Base-by-base conservation (phyloP, 768 basidiomycete species). In the Ramaria sp. region DNA sequence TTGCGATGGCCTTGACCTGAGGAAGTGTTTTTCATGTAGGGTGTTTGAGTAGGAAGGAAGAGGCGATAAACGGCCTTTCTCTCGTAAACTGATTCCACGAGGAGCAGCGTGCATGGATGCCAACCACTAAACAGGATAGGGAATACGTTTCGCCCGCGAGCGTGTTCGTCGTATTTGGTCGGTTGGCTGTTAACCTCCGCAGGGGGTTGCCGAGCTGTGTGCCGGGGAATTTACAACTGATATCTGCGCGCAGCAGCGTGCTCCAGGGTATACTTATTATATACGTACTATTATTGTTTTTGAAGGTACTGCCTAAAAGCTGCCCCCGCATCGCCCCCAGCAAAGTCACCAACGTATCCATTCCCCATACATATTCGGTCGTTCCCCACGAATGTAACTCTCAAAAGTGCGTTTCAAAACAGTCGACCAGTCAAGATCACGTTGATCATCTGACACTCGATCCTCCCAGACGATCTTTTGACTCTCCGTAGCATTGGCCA, bases 361-460 rank as follows among this genome's bases (percentile, higher is more conserved):
- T 72, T 97, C 93, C 24, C 93, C 94, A 65, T 97, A 96, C 88
- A 94, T 88, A 69, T 94, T 97, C 11, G 95, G 92, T 60, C 78
- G 72, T 71, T 99, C 95, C 13, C 87, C 90, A 38, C 95, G 82
- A 60, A 99, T 68, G 69, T 89, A 98, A 19, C 84, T 78, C 71
- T 99, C 96, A 66, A 96, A 97, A 45, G 91, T 92, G 66, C 96
- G 79, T 73, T 98, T 99, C 64, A 98, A 69, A 22, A 97, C 92
- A 15, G 92, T 88, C 27, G 88, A 80, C 96, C 96, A 99, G 63
- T 86, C 81, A 54, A 94, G 74, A 65, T 95, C 93, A 42, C 84
- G 79, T 66, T 80, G 78, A 69, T 93, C 90, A 58, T 83, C 79
- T n/a, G 72, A 72, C 2, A 81, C 72, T 20, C 62, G 63, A 38